Evolutionary conservation across 2,329 filamentous ascomycete genomes (phyloP).

Genomic region (Sporothrix mexicana): DNA sequence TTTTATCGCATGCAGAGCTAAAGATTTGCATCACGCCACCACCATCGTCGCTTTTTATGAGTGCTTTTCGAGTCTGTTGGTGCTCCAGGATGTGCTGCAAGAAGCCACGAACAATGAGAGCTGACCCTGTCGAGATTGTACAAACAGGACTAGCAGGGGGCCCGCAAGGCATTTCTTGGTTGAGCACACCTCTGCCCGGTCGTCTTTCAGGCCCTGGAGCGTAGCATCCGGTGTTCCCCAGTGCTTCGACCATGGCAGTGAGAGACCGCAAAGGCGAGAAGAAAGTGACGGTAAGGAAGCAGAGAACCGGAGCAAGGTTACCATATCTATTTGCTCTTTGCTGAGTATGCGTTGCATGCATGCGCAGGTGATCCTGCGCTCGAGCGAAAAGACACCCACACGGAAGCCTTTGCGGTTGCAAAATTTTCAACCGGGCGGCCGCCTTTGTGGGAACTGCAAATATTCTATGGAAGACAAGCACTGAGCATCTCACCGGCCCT

Average conservation of each 20-base stretch:
- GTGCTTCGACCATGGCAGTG: neutral
- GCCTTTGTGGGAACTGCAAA: neutral
- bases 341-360: slow-evolving; percentile 2
- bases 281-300: neutral
- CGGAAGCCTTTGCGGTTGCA: neutral
- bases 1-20: neutral
- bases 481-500: neutral
- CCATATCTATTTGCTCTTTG: neutral
- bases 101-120: neutral
- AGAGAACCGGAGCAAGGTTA: neutral
- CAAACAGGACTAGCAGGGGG: slow-evolving; percentile 8
- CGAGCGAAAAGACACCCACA: slow-evolving; percentile 1
- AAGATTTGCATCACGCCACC: slow-evolving; percentile 21
- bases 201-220: neutral
- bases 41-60: neutral
- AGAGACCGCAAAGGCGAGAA: neutral
- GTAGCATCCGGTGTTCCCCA: slow-evolving; percentile 20
- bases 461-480: neutral
- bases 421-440: slow-evolving; percentile 15
- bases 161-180: slow-evolving; percentile 2
- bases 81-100: neutral
- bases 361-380: slow-evolving; percentile 11
- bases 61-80: slow-evolving; percentile 4
- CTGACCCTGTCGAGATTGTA: slow-evolving; percentile 2
- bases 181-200: slow-evolving; percentile 24